These are phyloP conservation scores for Berberis thunbergii DNA, from an alignment of 164 flowering plant species.

Conservation along the genomic window DNA sequence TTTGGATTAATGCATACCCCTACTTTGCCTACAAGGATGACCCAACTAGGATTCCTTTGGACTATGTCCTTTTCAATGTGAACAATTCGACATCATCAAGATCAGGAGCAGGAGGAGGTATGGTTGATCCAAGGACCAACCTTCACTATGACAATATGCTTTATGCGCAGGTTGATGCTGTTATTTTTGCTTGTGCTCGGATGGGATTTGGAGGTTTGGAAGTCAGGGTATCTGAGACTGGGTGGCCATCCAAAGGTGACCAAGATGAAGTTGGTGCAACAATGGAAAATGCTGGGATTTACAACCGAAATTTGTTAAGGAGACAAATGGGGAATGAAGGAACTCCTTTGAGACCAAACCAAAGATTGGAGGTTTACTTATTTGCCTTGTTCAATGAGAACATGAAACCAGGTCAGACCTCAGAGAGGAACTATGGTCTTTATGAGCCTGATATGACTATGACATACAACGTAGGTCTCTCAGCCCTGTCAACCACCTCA, in stretches of 20 bases:
- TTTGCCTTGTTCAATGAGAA: constrained; percentile 90
- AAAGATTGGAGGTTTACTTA: constrained; percentile 60
- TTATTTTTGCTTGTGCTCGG: constrained; percentile 49
- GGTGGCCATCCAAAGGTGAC: constrained; percentile 97
- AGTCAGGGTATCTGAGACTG: constrained; percentile 81
- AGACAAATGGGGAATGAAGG: constrained; percentile 67
- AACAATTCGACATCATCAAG: constrained; percentile 8
- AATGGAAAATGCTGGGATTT: constrained; percentile 51
- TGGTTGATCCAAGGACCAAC: constrained; percentile 69
- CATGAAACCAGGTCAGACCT: constrained; percentile 81
- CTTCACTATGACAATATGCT: constrained; percentile 86
- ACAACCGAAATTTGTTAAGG: constrained; percentile 62
- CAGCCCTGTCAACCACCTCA: constrained; percentile 28
- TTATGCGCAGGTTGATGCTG: constrained; percentile 88
- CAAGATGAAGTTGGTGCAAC: constrained; percentile 68
- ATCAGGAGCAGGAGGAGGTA: constrained; percentile 23
- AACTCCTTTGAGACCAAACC: constrained; percentile 71
- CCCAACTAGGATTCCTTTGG: constrained; percentile 43
- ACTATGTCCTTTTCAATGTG: constrained; percentile 67
- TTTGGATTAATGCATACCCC: constrained; percentile 96
- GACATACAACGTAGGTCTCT: constrained; percentile 74
- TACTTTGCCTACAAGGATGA: constrained; percentile 77
- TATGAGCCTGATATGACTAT: constrained; percentile 81
- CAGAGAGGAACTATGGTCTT: constrained; percentile 89
- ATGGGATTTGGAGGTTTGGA: constrained; percentile 63